Conservation (phyloP, 2,329 filamentous ascomycete genomes). For the Trichoderma cornu-damae region DNA sequence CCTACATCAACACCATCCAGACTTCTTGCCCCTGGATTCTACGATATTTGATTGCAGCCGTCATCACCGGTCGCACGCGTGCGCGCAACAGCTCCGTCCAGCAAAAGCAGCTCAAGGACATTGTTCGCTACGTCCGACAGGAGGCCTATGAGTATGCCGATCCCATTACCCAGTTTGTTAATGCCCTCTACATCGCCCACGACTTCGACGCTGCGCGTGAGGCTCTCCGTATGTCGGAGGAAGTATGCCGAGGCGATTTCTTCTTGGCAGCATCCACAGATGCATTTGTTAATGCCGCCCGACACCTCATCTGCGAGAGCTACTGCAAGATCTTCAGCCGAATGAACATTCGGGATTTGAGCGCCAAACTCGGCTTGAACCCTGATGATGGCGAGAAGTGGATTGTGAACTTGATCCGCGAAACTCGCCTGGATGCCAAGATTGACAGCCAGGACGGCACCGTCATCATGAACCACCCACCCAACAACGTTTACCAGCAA, state of each 20-base stretch:
- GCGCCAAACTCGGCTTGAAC: slow-evolving; percentile 81
- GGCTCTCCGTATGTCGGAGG: slow-evolving; percentile 81
- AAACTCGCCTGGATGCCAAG: slow-evolving; percentile 96
- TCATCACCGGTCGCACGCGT: slow-evolving; percentile 86
- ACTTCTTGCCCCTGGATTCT: slow-evolving; percentile 95
- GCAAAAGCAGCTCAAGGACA: slow-evolving; percentile 98
- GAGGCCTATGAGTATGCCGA: slow-evolving; percentile 97
- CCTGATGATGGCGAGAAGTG: slow-evolving; percentile 98
- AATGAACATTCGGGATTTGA: slow-evolving; percentile 97
- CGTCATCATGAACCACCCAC: slow-evolving; percentile 98
- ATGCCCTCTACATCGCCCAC: slow-evolving; percentile 82
- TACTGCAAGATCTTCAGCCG: slow-evolving; percentile 99
- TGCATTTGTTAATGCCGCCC: slow-evolving; percentile 84
- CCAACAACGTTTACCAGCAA: slow-evolving; percentile 97
- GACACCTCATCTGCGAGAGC: slow-evolving; percentile 95
- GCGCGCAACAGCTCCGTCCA: slow-evolving; percentile 77
- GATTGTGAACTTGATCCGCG: slow-evolving; percentile 98
- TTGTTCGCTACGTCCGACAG: slow-evolving; percentile 91
- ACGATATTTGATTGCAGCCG: slow-evolving; percentile 86
- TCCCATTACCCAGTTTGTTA: slow-evolving; percentile 92
- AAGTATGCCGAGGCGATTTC: slow-evolving; percentile 89
- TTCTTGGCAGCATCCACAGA: slow-evolving; percentile 85
- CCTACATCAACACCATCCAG: slow-evolving; percentile 99
- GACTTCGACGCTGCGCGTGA: slow-evolving; percentile 91
- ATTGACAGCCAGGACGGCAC: slow-evolving; percentile 99